Evolutionary conservation across 768 basidiomycete species (phyloP).

Genomic region (Leccinum aurantiacum): DNA sequence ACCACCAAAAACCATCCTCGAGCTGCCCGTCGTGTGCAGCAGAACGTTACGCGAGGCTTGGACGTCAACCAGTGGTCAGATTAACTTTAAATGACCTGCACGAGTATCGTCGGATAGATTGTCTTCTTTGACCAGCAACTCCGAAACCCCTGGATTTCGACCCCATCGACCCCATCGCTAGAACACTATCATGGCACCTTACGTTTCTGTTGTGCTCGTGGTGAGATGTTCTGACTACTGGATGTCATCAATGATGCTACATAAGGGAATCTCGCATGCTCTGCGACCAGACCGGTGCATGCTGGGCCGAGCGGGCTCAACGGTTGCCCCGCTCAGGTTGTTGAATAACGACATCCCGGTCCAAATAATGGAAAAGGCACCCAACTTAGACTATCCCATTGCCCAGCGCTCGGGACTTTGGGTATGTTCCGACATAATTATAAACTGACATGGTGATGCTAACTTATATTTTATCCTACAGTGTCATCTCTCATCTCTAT

Average conservation of each 20-base stretch:
- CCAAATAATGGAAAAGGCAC: constrained; percentile 44
- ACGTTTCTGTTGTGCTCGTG: constrained; percentile 16
- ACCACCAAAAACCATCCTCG: too few relatives aligned
- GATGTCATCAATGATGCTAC: neutral
- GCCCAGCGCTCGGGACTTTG: constrained; percentile 41
- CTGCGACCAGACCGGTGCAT: constrained; percentile 20
- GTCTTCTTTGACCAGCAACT: too few relatives aligned
- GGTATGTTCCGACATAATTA: constrained; percentile 23
- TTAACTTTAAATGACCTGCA: too few relatives aligned
- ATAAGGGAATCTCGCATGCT: neutral
- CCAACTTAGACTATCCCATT: constrained; percentile 18
- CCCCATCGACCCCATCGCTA: too few relatives aligned
- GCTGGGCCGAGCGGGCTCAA: constrained; percentile 32
- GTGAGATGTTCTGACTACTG: constrained; percentile 4
- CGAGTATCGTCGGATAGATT: too few relatives aligned
- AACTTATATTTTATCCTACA: too few relatives aligned
- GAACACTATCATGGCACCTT: too few relatives aligned
- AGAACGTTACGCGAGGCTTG: too few relatives aligned
- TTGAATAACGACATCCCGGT: constrained; percentile 47
- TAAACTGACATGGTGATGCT: too few relatives aligned
- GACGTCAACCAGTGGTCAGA: too few relatives aligned
- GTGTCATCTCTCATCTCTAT: too few relatives aligned
- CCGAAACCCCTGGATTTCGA: neutral
- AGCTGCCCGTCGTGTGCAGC: too few relatives aligned
- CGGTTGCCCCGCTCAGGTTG: constrained; percentile 32